Conservation (phyloP, 2,329 filamentous ascomycete species). For the Aspergillus luchuensis region DNA sequence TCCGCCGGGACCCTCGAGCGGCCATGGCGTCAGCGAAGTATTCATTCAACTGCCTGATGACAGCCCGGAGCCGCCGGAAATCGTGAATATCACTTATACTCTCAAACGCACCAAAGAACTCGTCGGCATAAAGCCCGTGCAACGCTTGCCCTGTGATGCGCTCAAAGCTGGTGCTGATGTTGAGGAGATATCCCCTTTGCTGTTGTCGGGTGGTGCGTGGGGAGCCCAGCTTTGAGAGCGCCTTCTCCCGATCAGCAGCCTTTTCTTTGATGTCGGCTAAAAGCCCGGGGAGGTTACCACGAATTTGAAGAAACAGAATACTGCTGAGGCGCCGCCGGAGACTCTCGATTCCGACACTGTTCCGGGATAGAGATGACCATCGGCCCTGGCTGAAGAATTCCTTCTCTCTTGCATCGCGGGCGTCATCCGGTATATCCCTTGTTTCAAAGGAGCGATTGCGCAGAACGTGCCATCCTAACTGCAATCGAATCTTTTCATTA, state of each 20-base stretch:
- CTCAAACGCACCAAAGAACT: slow-evolving; percentile 40
- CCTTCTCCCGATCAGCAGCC: slow-evolving; percentile 36
- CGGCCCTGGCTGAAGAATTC: slow-evolving; percentile 36
- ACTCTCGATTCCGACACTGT: slow-evolving; percentile 35
- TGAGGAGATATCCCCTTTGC: slow-evolving; percentile 32
- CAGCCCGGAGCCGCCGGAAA: slow-evolving; percentile 31
- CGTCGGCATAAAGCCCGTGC: slow-evolving; percentile 45
- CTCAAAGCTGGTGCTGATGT: slow-evolving; percentile 43
- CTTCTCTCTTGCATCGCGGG: slow-evolving; percentile 36
- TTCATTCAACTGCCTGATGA: slow-evolving; percentile 29
- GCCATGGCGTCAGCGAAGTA: slow-evolving; percentile 31
- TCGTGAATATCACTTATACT: slow-evolving; percentile 16
- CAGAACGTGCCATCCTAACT: slow-evolving; percentile 54
- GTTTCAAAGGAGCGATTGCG: slow-evolving; percentile 49
- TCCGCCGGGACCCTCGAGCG: slow-evolving; percentile 18
- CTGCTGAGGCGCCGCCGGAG: slow-evolving; percentile 43
- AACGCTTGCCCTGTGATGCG: slow-evolving; percentile 41
- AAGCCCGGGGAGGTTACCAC: slow-evolving; percentile 38
- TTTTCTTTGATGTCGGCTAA: slow-evolving; percentile 39
- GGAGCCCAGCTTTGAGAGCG: slow-evolving; percentile 28
- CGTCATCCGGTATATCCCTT: slow-evolving; percentile 22
- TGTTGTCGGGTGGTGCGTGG: slow-evolving; percentile 28
- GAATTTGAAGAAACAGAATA: slow-evolving; percentile 35
- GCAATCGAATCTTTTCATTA: slow-evolving; percentile 46
- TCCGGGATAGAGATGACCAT: slow-evolving; percentile 29